phyloP scores from a whole-genome alignment of 192 early-diverging fungal genomes.

The Coemansia sp. region DNA sequence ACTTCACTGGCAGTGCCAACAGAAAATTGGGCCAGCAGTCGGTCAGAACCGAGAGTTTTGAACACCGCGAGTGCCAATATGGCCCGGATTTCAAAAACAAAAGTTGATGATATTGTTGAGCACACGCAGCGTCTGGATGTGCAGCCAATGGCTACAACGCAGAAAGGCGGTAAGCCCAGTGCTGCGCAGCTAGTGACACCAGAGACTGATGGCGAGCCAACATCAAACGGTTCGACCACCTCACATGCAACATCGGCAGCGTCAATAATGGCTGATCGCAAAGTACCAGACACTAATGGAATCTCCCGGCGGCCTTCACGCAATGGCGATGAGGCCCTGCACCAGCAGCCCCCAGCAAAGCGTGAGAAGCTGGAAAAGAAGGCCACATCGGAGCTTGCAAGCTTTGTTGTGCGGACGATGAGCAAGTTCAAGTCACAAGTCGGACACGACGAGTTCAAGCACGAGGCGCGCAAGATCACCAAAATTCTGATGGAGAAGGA shows the following conservation, averaged over 20 bases:
- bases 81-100: constrained; percentile 32
- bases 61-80: constrained; percentile 7
- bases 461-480: constrained; percentile 54
- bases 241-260: constrained; percentile 8
- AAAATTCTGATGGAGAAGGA: constrained; percentile 58
- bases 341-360: constrained; percentile 19
- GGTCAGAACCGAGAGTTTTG: neutral
- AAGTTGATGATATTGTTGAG: constrained; percentile 50
- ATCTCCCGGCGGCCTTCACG: constrained; percentile 15
- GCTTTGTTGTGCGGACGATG: constrained; percentile 47
- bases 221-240: neutral
- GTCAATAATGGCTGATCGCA: neutral
- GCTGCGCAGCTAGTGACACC: constrained; percentile 38
- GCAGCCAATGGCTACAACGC: constrained; percentile 9
- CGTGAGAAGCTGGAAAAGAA: constrained; percentile 47
- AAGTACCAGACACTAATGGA: neutral
- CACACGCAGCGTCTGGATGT: constrained; percentile 36
- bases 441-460: constrained; percentile 53
- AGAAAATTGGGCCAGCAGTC: neutral
- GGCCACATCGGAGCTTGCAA: constrained; percentile 45
- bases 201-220: constrained; percentile 41
- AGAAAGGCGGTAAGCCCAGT: neutral
- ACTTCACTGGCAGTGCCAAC: neutral
- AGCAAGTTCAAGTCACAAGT: constrained; percentile 50
- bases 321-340: neutral